phyloP scores from a whole-genome alignment of 495 filamentous ascomycete genomes.

The Aspergillus indologenus region DNA sequence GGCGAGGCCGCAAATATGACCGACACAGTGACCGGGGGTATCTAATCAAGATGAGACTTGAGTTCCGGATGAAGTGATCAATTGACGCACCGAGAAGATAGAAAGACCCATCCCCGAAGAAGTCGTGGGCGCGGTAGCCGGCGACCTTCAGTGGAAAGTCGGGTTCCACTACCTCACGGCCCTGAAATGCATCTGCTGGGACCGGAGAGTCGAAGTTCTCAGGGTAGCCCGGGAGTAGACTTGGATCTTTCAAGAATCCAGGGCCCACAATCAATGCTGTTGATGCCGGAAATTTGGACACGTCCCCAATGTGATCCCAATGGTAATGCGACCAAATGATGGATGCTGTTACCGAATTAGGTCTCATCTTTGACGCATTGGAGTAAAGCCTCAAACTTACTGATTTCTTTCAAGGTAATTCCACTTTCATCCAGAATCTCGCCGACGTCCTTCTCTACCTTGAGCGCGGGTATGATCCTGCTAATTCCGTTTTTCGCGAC shows the following conservation, averaged over 20 bases:
- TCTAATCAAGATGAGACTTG: constrained; percentile 10
- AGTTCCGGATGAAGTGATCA: background rate
- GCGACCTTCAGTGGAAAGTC: constrained; percentile 10
- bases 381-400: background rate
- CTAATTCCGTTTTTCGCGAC: constrained; percentile 10
- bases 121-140: constrained; percentile 48
- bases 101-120: constrained; percentile 44
- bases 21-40: constrained; percentile 39
- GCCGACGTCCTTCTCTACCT: constrained; percentile 25
- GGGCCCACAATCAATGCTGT: constrained; percentile 33
- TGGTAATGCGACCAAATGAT: constrained; percentile 21
- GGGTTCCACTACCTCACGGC: constrained; percentile 10
- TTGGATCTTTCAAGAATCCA: constrained; percentile 24
- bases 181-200: constrained; percentile 10
- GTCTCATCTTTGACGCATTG: background rate
- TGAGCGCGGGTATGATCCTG: constrained; percentile 19
- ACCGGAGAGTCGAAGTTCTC: constrained; percentile 16
- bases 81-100: constrained; percentile 30
- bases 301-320: constrained; percentile 33
- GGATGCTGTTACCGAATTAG: background rate
- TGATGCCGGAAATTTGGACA: constrained; percentile 27
- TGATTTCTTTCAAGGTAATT: constrained; percentile 7
- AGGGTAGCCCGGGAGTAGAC: constrained; percentile 31
- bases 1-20: constrained; percentile 39
- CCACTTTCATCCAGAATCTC: constrained; percentile 27